Evolutionary conservation across 75 land plant genomes (phyloP).

Genomic region (Pinus albicaulis): DNA sequence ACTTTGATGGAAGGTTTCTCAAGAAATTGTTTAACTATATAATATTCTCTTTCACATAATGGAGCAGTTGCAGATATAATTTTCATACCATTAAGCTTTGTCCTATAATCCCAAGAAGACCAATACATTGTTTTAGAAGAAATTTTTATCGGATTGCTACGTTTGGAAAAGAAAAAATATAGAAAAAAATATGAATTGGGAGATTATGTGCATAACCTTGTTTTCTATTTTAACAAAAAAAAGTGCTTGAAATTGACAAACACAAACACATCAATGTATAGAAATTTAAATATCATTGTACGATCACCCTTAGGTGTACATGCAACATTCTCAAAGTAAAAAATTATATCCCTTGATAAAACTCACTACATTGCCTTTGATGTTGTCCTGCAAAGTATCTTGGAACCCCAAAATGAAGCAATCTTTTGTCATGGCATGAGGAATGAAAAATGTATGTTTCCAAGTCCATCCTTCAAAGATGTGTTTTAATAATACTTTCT

Average conservation of each 20-base stretch:
- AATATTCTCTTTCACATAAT: not conserved
- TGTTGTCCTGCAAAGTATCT: not conserved
- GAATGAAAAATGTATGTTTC: not conserved
- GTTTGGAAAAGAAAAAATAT: constrained; percentile 28
- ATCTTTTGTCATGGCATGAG: not conserved
- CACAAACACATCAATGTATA: constrained; percentile 37
- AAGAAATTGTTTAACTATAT: not conserved
- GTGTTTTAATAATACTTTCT: not conserved
- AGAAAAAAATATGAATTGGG: constrained; percentile 40
- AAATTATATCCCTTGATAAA: constrained; percentile 30
- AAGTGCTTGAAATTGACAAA: constrained; percentile 41
- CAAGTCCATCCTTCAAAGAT: not conserved
- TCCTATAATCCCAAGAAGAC: constrained; percentile 57
- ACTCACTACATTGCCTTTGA: not conserved
- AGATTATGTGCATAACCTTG: constrained; percentile 65
- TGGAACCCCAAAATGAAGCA: constrained; percentile 21
- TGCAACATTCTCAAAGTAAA: constrained; percentile 54
- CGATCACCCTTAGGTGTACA: constrained; percentile 31
- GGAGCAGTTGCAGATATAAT: not conserved
- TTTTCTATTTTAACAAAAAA: constrained; percentile 40
- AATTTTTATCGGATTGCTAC: constrained; percentile 42
- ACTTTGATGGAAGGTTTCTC: not conserved
- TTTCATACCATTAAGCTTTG: constrained; percentile 16
- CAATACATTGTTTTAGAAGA: constrained; percentile 40
- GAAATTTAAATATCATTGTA: constrained; percentile 25